phyloP scores from a whole-genome alignment of 2,329 filamentous ascomycete species.

The Alternaria angustiovoidea region DNA sequence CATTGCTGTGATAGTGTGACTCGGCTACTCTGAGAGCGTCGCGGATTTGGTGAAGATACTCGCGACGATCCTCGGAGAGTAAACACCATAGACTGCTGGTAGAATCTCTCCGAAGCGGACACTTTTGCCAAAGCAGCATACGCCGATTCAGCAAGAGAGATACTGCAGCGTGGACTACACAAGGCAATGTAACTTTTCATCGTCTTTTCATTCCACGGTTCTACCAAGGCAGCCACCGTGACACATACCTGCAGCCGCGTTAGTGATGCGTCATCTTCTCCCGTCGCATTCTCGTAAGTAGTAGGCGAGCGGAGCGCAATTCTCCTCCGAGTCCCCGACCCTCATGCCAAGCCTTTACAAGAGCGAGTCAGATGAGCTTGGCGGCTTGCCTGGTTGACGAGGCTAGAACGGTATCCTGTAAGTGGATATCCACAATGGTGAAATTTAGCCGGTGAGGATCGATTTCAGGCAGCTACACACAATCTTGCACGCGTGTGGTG shows the following conservation, averaged over 20 bases:
- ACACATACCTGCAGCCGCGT: not conserved
- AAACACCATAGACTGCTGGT: not conserved
- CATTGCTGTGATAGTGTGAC: not conserved
- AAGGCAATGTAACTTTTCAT: not conserved
- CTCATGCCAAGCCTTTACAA: slow-evolving; percentile 2
- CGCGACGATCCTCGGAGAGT: not conserved
- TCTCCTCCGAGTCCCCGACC: slow-evolving; percentile 8
- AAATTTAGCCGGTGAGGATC: not conserved
- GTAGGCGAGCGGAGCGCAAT: slow-evolving; percentile 1
- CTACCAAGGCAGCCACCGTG: not conserved
- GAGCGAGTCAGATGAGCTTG: not conserved
- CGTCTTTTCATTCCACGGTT: not conserved
- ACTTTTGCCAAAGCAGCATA: not conserved
- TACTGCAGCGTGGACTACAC: not conserved
- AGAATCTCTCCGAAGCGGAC: not conserved
- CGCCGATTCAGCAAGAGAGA: not conserved
- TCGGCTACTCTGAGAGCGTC: not conserved
- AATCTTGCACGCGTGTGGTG: not conserved
- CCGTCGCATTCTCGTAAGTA: slow-evolving; percentile 8
- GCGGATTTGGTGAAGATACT: not conserved
- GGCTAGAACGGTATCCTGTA: not conserved
- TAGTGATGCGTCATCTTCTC: not conserved
- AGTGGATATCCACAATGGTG: not conserved
- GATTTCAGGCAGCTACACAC: not conserved
- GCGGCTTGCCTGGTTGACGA: not conserved